Conservation (phyloP, 2,329 filamentous ascomycete species). For the Eurotiales sp. region DNA sequence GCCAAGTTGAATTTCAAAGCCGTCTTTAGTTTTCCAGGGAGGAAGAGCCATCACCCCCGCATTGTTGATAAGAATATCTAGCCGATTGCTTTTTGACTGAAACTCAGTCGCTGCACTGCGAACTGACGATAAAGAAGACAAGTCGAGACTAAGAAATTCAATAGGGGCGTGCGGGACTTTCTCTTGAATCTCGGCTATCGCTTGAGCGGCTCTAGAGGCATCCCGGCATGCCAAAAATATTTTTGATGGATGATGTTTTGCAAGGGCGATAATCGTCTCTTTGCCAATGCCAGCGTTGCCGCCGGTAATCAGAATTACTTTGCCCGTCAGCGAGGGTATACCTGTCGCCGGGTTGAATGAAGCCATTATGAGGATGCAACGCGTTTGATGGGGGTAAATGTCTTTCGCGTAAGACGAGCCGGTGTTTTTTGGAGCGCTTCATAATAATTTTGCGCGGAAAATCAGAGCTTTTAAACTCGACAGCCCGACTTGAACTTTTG, state of each 20-base stretch:
- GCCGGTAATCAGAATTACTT: neutral
- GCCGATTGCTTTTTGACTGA: constrained; percentile 1
- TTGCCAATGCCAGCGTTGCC: neutral
- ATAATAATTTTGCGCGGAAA: too few species aligned
- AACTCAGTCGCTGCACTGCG: constrained; percentile 35
- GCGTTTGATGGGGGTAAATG: too few species aligned
- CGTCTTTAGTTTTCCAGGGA: constrained; percentile 28
- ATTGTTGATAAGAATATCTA: constrained; percentile 34
- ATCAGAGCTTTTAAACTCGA: too few species aligned
- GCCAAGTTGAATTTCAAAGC: constrained; percentile 37
- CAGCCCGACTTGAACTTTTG: too few species aligned
- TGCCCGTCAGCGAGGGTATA: neutral
- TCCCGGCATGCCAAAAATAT: neutral
- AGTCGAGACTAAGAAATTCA: constrained; percentile 31
- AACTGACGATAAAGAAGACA: constrained; percentile 43
- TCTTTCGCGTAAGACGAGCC: too few species aligned
- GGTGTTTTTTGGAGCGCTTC: too few species aligned
- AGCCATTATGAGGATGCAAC: too few species aligned
- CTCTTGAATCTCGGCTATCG: too few species aligned
- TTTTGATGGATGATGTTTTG: too few species aligned
- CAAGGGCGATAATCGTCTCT: neutral
- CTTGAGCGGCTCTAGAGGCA: neutral
- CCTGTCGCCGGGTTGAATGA: too few species aligned
- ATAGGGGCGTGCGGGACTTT: neutral
- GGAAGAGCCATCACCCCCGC: constrained; percentile 22